Percentiles rank a stretch among this genome's conserved stretches.
Conservation (phyloP, 352 stramenopile genomes). For the Globisporangium middletonii region DNA sequence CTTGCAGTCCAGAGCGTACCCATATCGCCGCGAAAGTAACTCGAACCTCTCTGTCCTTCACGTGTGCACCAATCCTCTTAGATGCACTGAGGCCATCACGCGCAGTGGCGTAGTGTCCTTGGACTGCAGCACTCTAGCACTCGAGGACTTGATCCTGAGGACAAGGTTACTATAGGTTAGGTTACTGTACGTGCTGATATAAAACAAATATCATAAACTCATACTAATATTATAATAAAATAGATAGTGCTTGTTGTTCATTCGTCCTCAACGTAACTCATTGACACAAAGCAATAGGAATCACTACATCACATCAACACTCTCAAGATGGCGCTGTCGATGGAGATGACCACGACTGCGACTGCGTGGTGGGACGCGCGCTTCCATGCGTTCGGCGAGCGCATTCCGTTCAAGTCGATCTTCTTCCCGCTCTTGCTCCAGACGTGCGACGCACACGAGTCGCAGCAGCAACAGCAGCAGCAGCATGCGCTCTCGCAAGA, state of each 20-base stretch:
- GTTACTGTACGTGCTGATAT: too few species aligned
- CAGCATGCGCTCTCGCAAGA: conserved; percentile 41
- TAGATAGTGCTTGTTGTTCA: too few species aligned
- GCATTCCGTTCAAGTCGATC: conserved; percentile 26
- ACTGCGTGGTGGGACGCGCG: conserved; percentile 30
- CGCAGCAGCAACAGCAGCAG: conserved; percentile 22
- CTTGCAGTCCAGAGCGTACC: conserved; percentile 6
- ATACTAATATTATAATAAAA: too few species aligned
- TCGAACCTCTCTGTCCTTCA: too few species aligned
- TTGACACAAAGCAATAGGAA: not conserved
- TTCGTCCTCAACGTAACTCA: not conserved
- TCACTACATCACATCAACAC: not conserved
- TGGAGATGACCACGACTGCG: conserved; percentile 12
- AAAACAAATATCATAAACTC: too few species aligned
- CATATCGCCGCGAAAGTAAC: conserved; percentile 7
- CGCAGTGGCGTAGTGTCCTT: too few species aligned
- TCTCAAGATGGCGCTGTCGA: not conserved
- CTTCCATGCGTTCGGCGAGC: conserved; percentile 10
- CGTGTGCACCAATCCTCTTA: too few species aligned
- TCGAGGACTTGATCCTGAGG: too few species aligned
- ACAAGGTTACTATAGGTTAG: too few species aligned
- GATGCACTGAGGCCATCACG: too few species aligned
- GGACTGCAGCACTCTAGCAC: too few species aligned
- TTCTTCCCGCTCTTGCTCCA: conserved; percentile 57
- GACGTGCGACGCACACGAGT: conserved; percentile 24